These are phyloP conservation scores for Zygoascus bituminiphila DNA, from an alignment of 805 yeast genomes.

Conservation along the genomic window DNA sequence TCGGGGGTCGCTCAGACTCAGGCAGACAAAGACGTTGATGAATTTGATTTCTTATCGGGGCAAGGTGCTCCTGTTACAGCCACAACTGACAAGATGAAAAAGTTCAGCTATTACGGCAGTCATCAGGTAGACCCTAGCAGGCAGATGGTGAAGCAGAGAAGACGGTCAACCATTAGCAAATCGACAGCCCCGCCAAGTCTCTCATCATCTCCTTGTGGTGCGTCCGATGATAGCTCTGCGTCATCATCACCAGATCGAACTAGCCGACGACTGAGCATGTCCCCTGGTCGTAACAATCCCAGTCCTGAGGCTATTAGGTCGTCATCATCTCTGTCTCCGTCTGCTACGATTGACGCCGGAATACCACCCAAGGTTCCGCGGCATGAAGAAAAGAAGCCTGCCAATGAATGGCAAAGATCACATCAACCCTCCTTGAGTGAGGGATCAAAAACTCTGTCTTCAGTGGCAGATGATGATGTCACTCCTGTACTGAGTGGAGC, in stretches of 20 bases:
- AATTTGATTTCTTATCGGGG: not conserved
- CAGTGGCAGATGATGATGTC: not conserved
- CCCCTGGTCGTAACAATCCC: not conserved
- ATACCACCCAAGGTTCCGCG: slow-evolving; percentile 24
- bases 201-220: not conserved
- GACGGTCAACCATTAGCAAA: not conserved
- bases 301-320: not conserved
- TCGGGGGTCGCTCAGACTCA: not conserved
- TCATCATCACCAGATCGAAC: not conserved
- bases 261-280: not conserved
- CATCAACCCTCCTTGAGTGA: not conserved
- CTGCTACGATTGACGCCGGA: slow-evolving; percentile 17
- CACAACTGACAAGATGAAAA: not conserved
- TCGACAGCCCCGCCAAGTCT: not conserved
- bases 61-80: not conserved
- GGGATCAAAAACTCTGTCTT: not conserved
- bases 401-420: not conserved
- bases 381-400: slow-evolving; percentile 11
- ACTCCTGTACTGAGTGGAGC: not conserved
- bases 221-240: not conserved
- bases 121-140: not conserved
- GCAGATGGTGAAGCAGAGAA: not conserved
- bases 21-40: not conserved
- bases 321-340: not conserved
- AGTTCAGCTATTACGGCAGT: not conserved